Evolutionary conservation across 1,284 basidiomycete genomes (phyloP).

Genomic region (Tremellales sp.): DNA sequence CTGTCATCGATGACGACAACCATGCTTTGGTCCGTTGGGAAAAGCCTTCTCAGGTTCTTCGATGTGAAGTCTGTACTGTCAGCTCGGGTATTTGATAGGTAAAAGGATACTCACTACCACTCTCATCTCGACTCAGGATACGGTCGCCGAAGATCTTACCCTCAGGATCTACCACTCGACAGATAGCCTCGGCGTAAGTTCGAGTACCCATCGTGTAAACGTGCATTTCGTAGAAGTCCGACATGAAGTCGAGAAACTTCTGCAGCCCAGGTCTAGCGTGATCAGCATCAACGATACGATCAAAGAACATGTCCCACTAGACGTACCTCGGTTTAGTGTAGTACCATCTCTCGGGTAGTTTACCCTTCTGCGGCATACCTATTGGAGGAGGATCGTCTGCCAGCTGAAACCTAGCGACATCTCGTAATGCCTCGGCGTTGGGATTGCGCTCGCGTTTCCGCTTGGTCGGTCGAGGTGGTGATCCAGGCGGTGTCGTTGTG

Average conservation of each 20-base stretch:
- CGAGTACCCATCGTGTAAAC: constrained; percentile 99
- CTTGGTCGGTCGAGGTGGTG: constrained; percentile 10
- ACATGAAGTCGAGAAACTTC: constrained; percentile 68
- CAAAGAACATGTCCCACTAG: not conserved
- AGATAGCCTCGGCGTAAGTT: constrained; percentile 93
- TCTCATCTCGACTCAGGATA: constrained; percentile 89
- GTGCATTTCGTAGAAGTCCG: constrained; percentile 91
- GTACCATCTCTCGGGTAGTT: constrained; percentile 70
- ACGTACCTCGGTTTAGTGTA: constrained; percentile 91
- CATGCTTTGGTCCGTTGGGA: constrained; percentile 96
- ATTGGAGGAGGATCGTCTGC: constrained; percentile 58
- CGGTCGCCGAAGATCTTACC: constrained; percentile 80
- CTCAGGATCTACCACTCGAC: constrained; percentile 86
- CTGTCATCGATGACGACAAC: constrained; percentile 98
- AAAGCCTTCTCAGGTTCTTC: constrained; percentile 85
- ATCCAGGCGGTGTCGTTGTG: constrained; percentile 17
- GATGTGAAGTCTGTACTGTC: constrained; percentile 46
- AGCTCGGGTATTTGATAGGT: not conserved
- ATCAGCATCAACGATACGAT: constrained; percentile 8
- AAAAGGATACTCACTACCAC: constrained; percentile 59
- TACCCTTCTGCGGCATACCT: constrained; percentile 27
- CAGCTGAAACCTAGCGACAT: constrained; percentile 78
- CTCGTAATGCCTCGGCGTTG: constrained; percentile 57
- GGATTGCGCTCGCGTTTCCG: constrained; percentile 32
- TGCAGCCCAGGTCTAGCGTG: constrained; percentile 82